Evolutionary conservation across 1,139 yeast genomes (phyloP), one percentile per base, ranked within the genome.

Genomic region (Kurtzmaniella natalensis): DNA sequence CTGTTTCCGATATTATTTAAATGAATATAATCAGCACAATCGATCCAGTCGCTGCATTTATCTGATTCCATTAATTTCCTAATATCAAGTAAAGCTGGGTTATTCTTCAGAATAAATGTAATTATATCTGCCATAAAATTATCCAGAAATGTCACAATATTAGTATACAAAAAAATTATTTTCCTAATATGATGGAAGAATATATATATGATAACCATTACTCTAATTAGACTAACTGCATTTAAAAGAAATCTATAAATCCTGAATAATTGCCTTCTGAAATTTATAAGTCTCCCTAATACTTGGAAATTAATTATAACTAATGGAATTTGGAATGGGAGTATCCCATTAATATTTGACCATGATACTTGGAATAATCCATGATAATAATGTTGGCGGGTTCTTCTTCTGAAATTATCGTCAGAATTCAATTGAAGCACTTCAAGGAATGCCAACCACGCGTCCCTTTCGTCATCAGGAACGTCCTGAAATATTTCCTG

Each of bases 401-500:
- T n/a, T n/a, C n/a, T n/a, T 14, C 26, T 14, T 7, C 26, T 14
- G 16, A 11, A 14, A 8, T 14, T 13, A 10, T 16, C 16, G 14
- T 23, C 14, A 11, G 26, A 14, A 16, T 16, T 16, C 7, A 23
- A 5, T 11, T 17, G 21, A 9, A 17, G 20, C 8, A 13, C 13
- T 10, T 26, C n/a, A 26, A 26, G 29, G 19, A 17, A 26, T n/a
- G 16, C 29, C 14, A 26, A 21, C 29, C 29, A 26, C 4, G 29
- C 29, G 8, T 26, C 19, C 11, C 29, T 26, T 26, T 26, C 20
- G 6, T 17, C 13, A 8, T 26, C 29, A 10, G 29, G 29, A 8
- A 26, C 29, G 19, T 26, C 19, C 4, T 10, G 8, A 11, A 26
- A 26, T 13, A 26, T 20, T 7, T 23, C 26, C 20, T 26, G 20